phyloP scores from a whole-genome alignment of 2,329 filamentous ascomycete genomes.

The Trichoderma asperellum region DNA sequence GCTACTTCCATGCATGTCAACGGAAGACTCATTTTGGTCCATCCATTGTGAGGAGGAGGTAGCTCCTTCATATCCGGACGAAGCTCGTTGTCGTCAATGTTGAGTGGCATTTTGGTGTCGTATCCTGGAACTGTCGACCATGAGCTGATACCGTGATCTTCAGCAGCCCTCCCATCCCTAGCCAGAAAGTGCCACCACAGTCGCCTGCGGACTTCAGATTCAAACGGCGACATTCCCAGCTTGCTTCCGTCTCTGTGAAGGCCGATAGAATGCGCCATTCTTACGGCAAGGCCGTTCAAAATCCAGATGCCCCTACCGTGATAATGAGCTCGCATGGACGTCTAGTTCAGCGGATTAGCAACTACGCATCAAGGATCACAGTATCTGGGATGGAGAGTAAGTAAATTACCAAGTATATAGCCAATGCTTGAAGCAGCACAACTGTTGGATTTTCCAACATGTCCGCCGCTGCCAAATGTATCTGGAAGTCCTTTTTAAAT shows the following conservation, averaged over 20 bases:
- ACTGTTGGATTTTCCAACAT: conserved; percentile 48
- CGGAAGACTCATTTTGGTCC: conserved; percentile 62
- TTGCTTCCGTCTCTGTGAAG: conserved; percentile 56
- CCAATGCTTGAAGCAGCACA: conserved; percentile 42
- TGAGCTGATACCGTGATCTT: conserved; percentile 56
- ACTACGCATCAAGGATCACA: background rate
- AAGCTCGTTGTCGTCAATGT: conserved; percentile 53
- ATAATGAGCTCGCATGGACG: conserved; percentile 41
- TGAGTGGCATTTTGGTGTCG: conserved; percentile 42
- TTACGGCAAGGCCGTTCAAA: conserved; percentile 50
- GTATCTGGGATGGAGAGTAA: background rate
- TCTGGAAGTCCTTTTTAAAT: conserved; percentile 44
- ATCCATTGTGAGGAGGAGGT: conserved; percentile 50
- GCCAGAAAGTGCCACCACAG: conserved; percentile 59
- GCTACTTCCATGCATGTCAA: conserved; percentile 58
- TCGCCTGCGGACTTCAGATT: conserved; percentile 59
- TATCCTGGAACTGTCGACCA: conserved; percentile 28
- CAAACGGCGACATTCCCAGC: conserved; percentile 55
- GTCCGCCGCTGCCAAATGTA: conserved; percentile 44
- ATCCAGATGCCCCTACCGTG: conserved; percentile 45
- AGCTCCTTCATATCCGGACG: conserved; percentile 45
- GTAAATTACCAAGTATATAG: conserved; percentile 43
- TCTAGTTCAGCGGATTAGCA: conserved; percentile 29
- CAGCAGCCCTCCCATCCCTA: conserved; percentile 55
- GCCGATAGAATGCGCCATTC: conserved; percentile 55